Percentiles rank a stretch among this genome's conserved stretches.
Evolutionary conservation across 2,329 filamentous ascomycete species (phyloP).

Genomic region (Elsinoe australis): DNA sequence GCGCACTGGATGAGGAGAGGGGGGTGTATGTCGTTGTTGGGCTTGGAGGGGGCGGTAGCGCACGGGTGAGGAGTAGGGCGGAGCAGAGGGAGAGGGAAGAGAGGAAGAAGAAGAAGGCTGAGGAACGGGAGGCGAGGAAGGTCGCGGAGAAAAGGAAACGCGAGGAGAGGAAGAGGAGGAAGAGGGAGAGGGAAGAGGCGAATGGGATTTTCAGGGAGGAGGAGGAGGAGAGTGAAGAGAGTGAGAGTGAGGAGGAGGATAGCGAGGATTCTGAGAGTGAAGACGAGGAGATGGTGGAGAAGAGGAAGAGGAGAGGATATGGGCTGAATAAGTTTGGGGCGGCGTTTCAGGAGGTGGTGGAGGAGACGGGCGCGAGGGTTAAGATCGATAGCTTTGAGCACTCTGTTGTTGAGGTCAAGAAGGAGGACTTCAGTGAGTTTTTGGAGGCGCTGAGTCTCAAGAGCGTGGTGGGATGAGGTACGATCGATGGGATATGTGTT

Average conservation of each 20-base stretch:
- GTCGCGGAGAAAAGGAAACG: constrained; percentile 50
- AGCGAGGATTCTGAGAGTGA: constrained; percentile 26
- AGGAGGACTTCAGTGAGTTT: constrained; percentile 86
- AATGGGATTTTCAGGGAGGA: constrained; percentile 41
- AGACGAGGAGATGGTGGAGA: constrained; percentile 49
- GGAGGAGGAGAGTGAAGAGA: constrained; percentile 40
- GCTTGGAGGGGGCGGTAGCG: constrained; percentile 76
- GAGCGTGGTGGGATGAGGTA: constrained; percentile 62
- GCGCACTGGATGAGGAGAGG: constrained; percentile 76
- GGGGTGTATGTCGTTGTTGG: constrained; percentile 90
- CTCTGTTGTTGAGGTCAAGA: constrained; percentile 94
- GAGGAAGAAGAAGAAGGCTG: constrained; percentile 52
- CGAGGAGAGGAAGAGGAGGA: constrained; percentile 49
- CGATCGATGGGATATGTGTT: not conserved
- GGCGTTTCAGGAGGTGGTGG: constrained; percentile 90
- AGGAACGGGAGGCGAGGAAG: constrained; percentile 38
- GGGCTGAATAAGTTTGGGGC: constrained; percentile 86
- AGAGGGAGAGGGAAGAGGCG: constrained; percentile 56
- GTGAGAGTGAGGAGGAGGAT: constrained; percentile 37
- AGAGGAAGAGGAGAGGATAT: constrained; percentile 54
- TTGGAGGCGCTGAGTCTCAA: constrained; percentile 88
- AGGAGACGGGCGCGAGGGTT: constrained; percentile 81
- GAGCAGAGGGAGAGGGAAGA: constrained; percentile 51
- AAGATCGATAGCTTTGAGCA: constrained; percentile 96
- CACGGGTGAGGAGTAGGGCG: constrained; percentile 38